These are phyloP conservation scores for Lecanicillium sp. DNA, from an alignment of 2,329 filamentous ascomycete genomes.

Conservation along the genomic window DNA sequence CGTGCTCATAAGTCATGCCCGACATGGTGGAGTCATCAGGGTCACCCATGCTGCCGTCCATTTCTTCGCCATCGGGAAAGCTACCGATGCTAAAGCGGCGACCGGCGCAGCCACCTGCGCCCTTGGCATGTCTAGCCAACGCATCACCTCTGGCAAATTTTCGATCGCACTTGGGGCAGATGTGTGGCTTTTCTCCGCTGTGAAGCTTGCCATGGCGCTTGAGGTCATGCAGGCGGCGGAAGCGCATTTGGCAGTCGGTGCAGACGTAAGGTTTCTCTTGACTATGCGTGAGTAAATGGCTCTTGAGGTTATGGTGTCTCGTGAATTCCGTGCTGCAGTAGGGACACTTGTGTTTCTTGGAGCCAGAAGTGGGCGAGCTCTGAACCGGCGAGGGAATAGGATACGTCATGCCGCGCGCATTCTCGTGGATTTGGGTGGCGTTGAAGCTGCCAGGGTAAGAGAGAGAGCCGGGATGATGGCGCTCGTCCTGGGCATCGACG, in stretches of 20 bases:
- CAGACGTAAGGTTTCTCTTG: conserved; percentile 98
- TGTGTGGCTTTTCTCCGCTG: conserved; percentile 90
- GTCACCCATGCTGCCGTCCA: conserved; percentile 44
- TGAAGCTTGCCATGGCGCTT: conserved; percentile 96
- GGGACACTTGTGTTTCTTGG: conserved; percentile 92
- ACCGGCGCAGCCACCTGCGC: conserved; percentile 89
- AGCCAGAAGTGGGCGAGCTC: conserved; percentile 48
- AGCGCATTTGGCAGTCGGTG: conserved; percentile 86
- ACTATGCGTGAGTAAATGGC: conserved; percentile 92
- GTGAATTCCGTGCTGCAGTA: conserved; percentile 97
- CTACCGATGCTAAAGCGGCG: conserved; percentile 79
- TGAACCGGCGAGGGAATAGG: conserved; percentile 43
- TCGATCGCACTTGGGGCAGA: conserved; percentile 89
- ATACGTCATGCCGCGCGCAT: conserved; percentile 51
- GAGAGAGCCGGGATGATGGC: conserved; percentile 42
- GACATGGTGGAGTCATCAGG: conserved; percentile 53
- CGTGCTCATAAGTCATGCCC: conserved; percentile 49
- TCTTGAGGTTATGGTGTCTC: conserved; percentile 94
- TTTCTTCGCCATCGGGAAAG: conserved; percentile 74
- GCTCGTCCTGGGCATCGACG: conserved; percentile 46
- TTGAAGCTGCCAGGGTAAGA: conserved; percentile 50
- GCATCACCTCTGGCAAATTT: conserved; percentile 95
- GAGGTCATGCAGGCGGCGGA: conserved; percentile 86
- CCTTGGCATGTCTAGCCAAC: conserved; percentile 89
- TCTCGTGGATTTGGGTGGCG: conserved; percentile 36